Percentiles rank a stretch among this genome's conserved stretches.
Conservation (phyloP, 1,139 yeast species). For the Yamadazyma sp. region DNA sequence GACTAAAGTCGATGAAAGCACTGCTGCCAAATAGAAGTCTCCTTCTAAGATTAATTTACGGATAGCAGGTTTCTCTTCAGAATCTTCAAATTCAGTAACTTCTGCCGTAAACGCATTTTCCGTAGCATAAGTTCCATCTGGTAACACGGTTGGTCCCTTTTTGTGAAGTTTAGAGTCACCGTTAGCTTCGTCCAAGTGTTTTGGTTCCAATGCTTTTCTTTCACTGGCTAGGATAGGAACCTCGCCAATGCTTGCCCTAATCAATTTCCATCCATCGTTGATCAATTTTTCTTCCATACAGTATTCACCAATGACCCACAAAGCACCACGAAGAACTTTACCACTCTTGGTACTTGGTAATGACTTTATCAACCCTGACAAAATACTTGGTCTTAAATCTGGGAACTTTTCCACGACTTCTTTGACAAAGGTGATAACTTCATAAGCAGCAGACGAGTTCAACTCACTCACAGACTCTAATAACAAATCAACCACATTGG, state of each 20-base stretch:
- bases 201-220: constrained; percentile 45
- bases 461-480: constrained; percentile 85
- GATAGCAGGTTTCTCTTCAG: constrained; percentile 62
- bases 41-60: constrained; percentile 83
- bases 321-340: constrained; percentile 87
- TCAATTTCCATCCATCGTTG: constrained; percentile 83
- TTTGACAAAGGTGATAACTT: constrained; percentile 83
- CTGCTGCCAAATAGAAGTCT: constrained; percentile 88
- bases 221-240: constrained; percentile 85
- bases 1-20: constrained; percentile 82
- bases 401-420: constrained; percentile 95
- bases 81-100: constrained; percentile 26
- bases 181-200: constrained; percentile 29
- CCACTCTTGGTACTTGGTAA: constrained; percentile 77
- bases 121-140: constrained; percentile 98
- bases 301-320: constrained; percentile 97
- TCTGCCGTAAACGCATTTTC: constrained; percentile 78
- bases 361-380: constrained; percentile 62
- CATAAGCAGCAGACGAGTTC: constrained; percentile 83
- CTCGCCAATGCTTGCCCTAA: constrained; percentile 84
- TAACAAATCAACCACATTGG: constrained; percentile 83
- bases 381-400: constrained; percentile 64
- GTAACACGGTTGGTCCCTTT: constrained; percentile 80
- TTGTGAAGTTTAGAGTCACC: constrained; percentile 27
- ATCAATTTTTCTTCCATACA: constrained; percentile 70